A percentile compares a stretch with the other conserved stretches of the same genome.
These are phyloP conservation scores for Haberlea rhodopensis DNA, from an alignment of 257 asterid species.

Conservation along the genomic window DNA sequence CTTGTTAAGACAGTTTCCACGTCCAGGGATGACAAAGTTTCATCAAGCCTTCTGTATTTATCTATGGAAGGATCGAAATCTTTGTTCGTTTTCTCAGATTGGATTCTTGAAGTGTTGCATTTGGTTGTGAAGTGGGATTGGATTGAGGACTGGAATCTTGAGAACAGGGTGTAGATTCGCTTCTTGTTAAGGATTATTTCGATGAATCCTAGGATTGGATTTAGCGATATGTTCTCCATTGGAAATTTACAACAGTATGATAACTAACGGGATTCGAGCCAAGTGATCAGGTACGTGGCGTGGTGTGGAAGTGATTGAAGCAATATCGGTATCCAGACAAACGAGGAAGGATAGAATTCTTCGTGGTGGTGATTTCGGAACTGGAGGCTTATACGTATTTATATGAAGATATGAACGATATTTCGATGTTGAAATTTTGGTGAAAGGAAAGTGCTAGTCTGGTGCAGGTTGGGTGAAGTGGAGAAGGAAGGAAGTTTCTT, in stretches of 20 bases:
- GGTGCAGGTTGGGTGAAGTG: not conserved
- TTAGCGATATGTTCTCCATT: not conserved
- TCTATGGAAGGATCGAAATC: not conserved
- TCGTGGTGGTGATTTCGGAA: not conserved
- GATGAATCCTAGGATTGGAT: constrained; percentile 28
- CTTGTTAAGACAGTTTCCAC: constrained; percentile 9
- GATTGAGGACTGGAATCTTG: constrained; percentile 30
- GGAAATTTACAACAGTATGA: no score
- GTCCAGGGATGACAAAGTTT: constrained; percentile 6
- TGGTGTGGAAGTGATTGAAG: no score
- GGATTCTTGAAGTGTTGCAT: constrained; percentile 8
- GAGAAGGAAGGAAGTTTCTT: not conserved
- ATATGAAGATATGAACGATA: not conserved
- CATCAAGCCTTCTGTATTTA: constrained; percentile 20
- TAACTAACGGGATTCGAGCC: no score
- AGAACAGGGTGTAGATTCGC: constrained; percentile 28
- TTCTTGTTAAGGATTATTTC: constrained; percentile 37
- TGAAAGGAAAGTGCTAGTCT: not conserved
- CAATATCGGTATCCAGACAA: no score
- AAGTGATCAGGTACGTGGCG: no score
- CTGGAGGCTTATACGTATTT: not conserved
- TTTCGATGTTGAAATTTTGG: not conserved
- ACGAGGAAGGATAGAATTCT: not conserved
- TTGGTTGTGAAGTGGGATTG: constrained; percentile 7
- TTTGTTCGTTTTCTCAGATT: not conserved